These are phyloP conservation scores for Cupressus sempervirens DNA, from an alignment of 75 land plant genomes.

Conservation along the genomic window DNA sequence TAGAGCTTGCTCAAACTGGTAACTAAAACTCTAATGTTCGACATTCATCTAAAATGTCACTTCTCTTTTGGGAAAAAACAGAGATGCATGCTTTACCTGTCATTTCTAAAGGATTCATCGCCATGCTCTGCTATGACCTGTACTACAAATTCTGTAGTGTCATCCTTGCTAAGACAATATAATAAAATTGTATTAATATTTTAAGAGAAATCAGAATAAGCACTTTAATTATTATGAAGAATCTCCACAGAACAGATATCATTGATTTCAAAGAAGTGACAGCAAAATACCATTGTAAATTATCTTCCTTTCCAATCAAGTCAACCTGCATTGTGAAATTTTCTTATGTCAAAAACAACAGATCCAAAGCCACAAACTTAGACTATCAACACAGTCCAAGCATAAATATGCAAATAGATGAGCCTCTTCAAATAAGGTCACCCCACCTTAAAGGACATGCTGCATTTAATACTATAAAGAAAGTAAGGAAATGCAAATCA, in stretches of 20 bases:
- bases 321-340: slow-evolving; percentile 10
- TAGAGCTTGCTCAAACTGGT: neutral
- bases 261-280: neutral
- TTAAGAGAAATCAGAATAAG: neutral
- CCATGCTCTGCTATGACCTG: slow-evolving; percentile 19
- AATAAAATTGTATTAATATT: slow-evolving; percentile 12
- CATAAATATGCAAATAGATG: neutral
- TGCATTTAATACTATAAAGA: neutral
- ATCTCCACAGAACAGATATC: neutral
- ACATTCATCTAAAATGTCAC: neutral
- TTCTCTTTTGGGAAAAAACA: neutral
- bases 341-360: neutral
- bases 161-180: slow-evolving; percentile 26
- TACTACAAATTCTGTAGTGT: slow-evolving; percentile 34
- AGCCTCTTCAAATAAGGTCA: neutral
- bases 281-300: slow-evolving; percentile 8
- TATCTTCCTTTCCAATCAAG: neutral
- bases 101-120: slow-evolving; percentile 26
- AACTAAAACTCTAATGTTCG: neutral
- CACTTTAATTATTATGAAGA: neutral
- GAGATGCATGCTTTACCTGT: slow-evolving; percentile 24
- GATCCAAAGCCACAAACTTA: neutral
- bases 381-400: neutral
- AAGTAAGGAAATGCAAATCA: neutral
- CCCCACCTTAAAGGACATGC: neutral